Percentiles rank a stretch among this genome's conserved stretches.
phyloP scores from a whole-genome alignment of 1,284 basidiomycete genomes.

The Microbotryum lychnidis-dioicae region DNA sequence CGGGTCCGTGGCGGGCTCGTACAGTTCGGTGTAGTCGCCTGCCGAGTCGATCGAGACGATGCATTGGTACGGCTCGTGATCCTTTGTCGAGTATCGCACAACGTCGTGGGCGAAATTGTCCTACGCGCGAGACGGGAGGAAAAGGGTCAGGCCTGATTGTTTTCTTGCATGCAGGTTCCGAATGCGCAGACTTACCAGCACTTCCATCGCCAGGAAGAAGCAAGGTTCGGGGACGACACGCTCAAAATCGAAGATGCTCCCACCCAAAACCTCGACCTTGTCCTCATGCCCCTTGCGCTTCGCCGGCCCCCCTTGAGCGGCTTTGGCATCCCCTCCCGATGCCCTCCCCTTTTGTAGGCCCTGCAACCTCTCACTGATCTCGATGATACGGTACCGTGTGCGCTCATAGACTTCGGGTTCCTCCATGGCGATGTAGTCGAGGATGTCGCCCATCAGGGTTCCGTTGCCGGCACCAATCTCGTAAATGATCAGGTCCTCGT shows the following conservation, averaged over 20 bases:
- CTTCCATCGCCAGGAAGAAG: slow-evolving; percentile 90
- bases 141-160: not conserved
- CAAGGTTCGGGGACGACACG: slow-evolving; percentile 69
- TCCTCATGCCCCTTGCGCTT: slow-evolving; percentile 48
- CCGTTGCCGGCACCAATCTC: slow-evolving; percentile 98
- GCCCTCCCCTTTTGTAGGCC: slow-evolving; percentile 52
- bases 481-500: slow-evolving; percentile 90
- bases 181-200: slow-evolving; percentile 58
- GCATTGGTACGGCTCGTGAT: slow-evolving; percentile 72
- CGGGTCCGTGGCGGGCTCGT: slow-evolving; percentile 76
- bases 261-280: slow-evolving; percentile 63
- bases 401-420: slow-evolving; percentile 88
- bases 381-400: slow-evolving; percentile 84
- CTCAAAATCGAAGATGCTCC: slow-evolving; percentile 83
- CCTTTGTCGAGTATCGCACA: slow-evolving; percentile 70
- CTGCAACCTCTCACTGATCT: slow-evolving; percentile 77
- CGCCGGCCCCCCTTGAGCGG: slow-evolving; percentile 46
- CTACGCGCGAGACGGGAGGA: slow-evolving; percentile 41
- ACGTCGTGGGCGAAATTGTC: slow-evolving; percentile 98
- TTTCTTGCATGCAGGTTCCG: no score
- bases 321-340: slow-evolving; percentile 12
- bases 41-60: slow-evolving; percentile 68
- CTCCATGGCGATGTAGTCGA: slow-evolving; percentile 65
- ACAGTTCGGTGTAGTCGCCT: slow-evolving; percentile 80
- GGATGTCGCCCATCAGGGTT: slow-evolving; percentile 78